Evolutionary conservation across 208 protist genomes (phyloP).

Genomic region (Novymonas esmeraldas): DNA sequence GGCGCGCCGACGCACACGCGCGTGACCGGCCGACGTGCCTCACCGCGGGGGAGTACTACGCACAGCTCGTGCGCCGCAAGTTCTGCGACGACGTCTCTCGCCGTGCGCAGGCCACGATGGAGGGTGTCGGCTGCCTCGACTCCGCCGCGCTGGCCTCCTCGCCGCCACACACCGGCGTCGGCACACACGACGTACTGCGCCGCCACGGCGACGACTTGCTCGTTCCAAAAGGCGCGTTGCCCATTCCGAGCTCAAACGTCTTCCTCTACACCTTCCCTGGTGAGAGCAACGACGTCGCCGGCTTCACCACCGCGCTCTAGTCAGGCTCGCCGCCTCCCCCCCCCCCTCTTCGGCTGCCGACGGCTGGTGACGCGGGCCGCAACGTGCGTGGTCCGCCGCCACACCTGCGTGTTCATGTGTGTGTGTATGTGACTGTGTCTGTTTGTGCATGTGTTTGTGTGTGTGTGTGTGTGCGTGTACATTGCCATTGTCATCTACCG

Average conservation of each 20-base stretch:
- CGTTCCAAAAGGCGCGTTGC: slow-evolving; percentile 30
- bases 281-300: slow-evolving; percentile 12
- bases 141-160: no score
- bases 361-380: no score
- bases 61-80: slow-evolving; percentile 16
- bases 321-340: not conserved
- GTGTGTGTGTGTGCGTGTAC: slow-evolving; percentile 4
- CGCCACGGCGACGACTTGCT: slow-evolving; percentile 14
- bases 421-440: no score
- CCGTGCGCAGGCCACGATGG: slow-evolving; percentile 10
- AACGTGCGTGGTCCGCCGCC: no score
- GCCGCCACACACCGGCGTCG: not conserved
- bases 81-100: slow-evolving; percentile 25
- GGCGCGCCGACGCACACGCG: not conserved
- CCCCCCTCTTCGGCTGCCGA: no score
- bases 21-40: slow-evolving; percentile 4
- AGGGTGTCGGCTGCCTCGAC: not conserved
- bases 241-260: slow-evolving; percentile 36
- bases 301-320: not conserved
- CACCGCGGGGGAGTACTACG: slow-evolving; percentile 22
- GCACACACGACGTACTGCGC: slow-evolving; percentile 7
- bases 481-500: not conserved
- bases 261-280: slow-evolving; percentile 49
- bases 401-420: no score
- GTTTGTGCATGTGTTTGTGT: no score